These are phyloP conservation scores for Quercus gilva DNA, from an alignment of 306 rosid species.

Conservation along the genomic window DNA sequence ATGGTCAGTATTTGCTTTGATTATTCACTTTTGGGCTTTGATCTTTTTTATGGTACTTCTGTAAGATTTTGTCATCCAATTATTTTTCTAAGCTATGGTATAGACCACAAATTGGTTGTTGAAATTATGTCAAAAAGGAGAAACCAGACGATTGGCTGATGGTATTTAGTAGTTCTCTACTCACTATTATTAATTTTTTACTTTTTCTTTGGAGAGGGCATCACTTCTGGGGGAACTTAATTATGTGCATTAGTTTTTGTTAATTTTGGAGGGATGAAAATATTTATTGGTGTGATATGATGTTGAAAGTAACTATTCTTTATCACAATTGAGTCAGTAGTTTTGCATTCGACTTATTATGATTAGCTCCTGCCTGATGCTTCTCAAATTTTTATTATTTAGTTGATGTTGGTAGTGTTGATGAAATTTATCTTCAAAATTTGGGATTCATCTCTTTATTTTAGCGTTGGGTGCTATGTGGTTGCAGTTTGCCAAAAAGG, in stretches of 20 bases:
- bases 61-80: background rate
- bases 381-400: background rate
- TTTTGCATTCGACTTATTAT: background rate
- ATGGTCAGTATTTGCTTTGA: background rate
- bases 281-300: background rate
- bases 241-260: background rate
- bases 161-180: background rate
- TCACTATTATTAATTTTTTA: background rate
- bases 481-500: constrained; percentile 56
- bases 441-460: constrained; percentile 25
- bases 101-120: background rate
- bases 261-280: background rate
- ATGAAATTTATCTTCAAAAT: background rate
- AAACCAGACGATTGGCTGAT: background rate
- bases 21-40: background rate
- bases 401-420: background rate
- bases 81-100: background rate
- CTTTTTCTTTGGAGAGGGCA: background rate
- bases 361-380: background rate
- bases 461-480: constrained; percentile 31
- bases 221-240: background rate
- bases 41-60: background rate
- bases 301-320: background rate
- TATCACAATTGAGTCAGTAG: background rate
- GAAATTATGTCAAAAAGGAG: background rate